A percentile compares a stretch with the other conserved stretches of the same genome.
These are phyloP conservation scores for Arctium minus DNA, from an alignment of 129 eudicot species.

Conservation along the genomic window DNA sequence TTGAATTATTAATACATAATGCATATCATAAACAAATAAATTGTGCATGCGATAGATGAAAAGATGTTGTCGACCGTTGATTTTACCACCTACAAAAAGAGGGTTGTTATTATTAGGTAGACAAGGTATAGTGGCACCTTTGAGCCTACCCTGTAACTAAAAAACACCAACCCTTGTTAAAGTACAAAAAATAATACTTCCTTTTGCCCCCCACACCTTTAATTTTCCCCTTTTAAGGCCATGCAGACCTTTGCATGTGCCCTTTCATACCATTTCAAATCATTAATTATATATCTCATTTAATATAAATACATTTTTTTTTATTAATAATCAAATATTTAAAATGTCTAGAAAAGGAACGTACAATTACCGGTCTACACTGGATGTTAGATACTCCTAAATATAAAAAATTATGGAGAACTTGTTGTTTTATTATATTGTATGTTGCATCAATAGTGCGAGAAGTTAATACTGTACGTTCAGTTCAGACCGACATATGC, in stretches of 20 bases:
- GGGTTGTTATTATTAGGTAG: constrained; percentile 14
- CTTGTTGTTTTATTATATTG: not conserved
- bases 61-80: not conserved
- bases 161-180: not conserved
- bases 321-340: not conserved
- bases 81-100: not conserved
- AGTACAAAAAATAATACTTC: not conserved
- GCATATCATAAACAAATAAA: no score
- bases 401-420: not conserved
- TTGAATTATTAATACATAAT: no score
- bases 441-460: not conserved
- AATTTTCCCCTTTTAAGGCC: not conserved
- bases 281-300: not conserved
- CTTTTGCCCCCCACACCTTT: constrained; percentile 15
- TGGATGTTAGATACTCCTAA: not conserved
- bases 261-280: constrained; percentile 4
- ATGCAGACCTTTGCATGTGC: constrained; percentile 9
- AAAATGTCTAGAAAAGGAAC: not conserved
- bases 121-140: not conserved
- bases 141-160: constrained; percentile 13
- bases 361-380: not conserved
- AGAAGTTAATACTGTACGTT: not conserved
- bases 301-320: not conserved
- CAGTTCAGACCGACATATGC: not conserved
- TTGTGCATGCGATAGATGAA: no score